Percentiles rank a stretch among this genome's conserved stretches.
These are phyloP conservation scores for Phenoliferia sp. DNA, from an alignment of 1,284 basidiomycete genomes.

Conservation along the genomic window DNA sequence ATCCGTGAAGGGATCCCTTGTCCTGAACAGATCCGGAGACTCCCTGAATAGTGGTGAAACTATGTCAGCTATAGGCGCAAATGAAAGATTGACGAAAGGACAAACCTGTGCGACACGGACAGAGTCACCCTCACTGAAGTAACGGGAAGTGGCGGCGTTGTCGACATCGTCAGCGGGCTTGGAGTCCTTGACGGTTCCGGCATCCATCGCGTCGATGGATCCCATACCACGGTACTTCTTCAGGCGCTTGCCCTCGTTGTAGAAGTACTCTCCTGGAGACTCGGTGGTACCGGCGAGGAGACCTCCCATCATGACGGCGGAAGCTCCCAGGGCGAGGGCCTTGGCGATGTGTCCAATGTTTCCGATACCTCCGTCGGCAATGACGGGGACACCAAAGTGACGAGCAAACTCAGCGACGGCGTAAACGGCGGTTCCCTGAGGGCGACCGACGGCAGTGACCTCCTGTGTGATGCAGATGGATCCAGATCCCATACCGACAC, in stretches of 20 bases:
- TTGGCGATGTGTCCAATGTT: conserved; percentile 99
- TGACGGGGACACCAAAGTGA: conserved; percentile 92
- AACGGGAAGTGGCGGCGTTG: conserved; percentile 93
- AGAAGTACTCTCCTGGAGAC: conserved; percentile 91
- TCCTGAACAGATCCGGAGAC: conserved; percentile 96
- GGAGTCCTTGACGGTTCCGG: conserved; percentile 51
- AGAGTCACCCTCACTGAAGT: conserved; percentile 91
- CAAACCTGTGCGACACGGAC: conserved; percentile 84
- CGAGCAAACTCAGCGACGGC: conserved; percentile 89
- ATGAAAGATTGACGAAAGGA: not conserved
- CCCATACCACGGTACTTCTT: conserved; percentile 99
- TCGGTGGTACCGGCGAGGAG: conserved; percentile 93
- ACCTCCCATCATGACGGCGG: conserved; percentile 98
- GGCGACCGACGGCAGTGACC: conserved; percentile 98
- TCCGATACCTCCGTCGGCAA: conserved; percentile 94
- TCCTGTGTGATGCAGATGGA: conserved; percentile 99
- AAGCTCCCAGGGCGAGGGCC: conserved; percentile 86
- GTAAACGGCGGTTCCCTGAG: conserved; percentile 94
- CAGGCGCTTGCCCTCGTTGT: conserved; percentile 93
- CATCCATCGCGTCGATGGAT: conserved; percentile 89
- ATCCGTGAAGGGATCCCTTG: conserved; percentile 78
- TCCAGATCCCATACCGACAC: conserved; percentile 95
- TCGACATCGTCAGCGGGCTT: conserved; percentile 49
- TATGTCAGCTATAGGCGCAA: not conserved
- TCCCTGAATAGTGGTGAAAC: conserved; percentile 48